Conservation (phyloP, 164 flowering plant genomes). For the Vitis vinifera region DNA sequence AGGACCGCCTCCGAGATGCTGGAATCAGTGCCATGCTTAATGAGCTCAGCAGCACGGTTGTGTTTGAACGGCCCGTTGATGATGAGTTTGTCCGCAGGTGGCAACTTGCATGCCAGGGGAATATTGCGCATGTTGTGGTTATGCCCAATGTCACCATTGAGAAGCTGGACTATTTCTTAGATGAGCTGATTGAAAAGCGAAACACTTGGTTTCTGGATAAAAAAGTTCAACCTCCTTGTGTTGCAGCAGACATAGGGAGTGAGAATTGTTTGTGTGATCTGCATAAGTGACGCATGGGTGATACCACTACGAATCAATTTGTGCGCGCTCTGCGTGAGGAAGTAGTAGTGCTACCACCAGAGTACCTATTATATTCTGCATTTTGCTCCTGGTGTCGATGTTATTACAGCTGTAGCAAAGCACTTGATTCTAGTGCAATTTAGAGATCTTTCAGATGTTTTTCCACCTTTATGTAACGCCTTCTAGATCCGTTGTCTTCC, state of each 20-base stretch:
- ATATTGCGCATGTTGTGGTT: slow-evolving; percentile 91
- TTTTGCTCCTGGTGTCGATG: neutral
- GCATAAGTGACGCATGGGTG: slow-evolving; percentile 42
- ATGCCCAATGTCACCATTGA: slow-evolving; percentile 87
- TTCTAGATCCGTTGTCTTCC: no score
- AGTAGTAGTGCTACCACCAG: neutral
- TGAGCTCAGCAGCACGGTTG: slow-evolving; percentile 96
- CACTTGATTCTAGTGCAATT: neutral
- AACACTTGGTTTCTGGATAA: slow-evolving; percentile 65
- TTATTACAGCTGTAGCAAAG: neutral
- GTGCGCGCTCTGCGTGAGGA: no score
- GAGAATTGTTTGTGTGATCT: slow-evolving; percentile 61
- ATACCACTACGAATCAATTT: no score
- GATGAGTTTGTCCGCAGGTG: slow-evolving; percentile 85
- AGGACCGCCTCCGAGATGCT: slow-evolving; percentile 61
- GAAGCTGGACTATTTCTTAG: slow-evolving; percentile 71
- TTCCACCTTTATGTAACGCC: neutral
- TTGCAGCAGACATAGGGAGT: slow-evolving; percentile 66
- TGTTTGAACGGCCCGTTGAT: slow-evolving; percentile 82
- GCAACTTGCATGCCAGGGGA: slow-evolving; percentile 96
- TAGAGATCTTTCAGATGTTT: neutral
- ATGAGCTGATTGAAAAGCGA: slow-evolving; percentile 57
- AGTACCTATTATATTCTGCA: no score
- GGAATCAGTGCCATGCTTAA: slow-evolving; percentile 94
- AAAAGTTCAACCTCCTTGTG: slow-evolving; percentile 57